A percentile compares a stretch with the other conserved stretches of the same genome.
phyloP scores from a whole-genome alignment of 164 flowering plant genomes.

The Macadamia integrifolia region DNA sequence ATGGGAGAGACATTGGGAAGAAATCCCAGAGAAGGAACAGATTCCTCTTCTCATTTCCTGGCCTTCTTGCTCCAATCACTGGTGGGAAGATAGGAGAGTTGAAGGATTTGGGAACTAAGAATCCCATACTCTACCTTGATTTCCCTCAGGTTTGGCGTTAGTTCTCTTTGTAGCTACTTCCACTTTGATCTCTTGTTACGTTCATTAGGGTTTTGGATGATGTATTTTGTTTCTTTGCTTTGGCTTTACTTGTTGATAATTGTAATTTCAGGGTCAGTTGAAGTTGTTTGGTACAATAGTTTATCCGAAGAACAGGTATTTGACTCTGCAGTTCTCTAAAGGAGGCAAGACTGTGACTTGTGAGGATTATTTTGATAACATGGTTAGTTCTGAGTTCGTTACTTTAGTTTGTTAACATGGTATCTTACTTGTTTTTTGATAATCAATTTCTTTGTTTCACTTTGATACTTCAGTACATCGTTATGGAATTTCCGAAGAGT shows the following conservation, averaged over 20 bases:
- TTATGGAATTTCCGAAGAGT: not conserved
- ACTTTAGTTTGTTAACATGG: no score
- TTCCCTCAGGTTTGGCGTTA: slow-evolving; percentile 67
- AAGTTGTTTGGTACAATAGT: slow-evolving; percentile 92
- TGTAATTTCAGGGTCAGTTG: slow-evolving; percentile 62
- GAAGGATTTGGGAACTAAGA: slow-evolving; percentile 71
- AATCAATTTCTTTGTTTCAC: no score
- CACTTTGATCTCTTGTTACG: not conserved
- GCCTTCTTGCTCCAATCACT: slow-evolving; percentile 60
- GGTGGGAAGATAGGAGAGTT: slow-evolving; percentile 93
- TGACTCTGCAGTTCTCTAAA: slow-evolving; percentile 78
- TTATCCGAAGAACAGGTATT: slow-evolving; percentile 79
- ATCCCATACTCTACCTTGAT: slow-evolving; percentile 79
- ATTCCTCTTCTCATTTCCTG: slow-evolving; percentile 84
- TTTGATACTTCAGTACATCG: no score
- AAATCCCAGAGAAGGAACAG: slow-evolving; percentile 81
- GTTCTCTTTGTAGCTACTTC: not conserved
- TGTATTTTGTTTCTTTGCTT: not conserved
- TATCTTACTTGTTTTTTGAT: no score
- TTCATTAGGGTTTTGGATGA: not conserved
- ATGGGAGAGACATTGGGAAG: slow-evolving; percentile 69
- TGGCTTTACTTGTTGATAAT: not conserved
- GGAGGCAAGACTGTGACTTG: slow-evolving; percentile 82
- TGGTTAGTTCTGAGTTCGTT: slow-evolving; percentile 44
- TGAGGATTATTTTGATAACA: slow-evolving; percentile 82